Evolutionary conservation across 164 flowering plant species (phyloP), one percentile per base, ranked within the genome.

Genomic region (Akebia trifoliata): DNA sequence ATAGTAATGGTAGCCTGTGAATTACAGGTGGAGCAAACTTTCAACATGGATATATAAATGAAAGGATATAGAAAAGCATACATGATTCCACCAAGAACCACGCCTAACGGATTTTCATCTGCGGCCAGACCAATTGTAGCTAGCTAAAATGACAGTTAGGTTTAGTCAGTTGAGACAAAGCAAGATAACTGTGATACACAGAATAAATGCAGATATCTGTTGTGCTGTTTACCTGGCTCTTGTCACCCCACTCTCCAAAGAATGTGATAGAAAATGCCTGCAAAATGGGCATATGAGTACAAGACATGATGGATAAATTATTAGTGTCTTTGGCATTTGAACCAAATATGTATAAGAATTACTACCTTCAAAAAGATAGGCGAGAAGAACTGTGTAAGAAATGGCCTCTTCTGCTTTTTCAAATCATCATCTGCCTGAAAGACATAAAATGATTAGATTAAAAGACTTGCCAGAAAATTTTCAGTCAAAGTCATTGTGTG

Each of bases 171-270:
- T 37, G 56, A 31, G 38, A 35, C 6, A 36, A 65, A 49, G 38
- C 51, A n/a, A n/a, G n/a, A n/a, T n/a, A n/a, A n/a, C n/a, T n/a
- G n/a, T n/a, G n/a, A n/a, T n/a, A n/a, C n/a, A 15, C 43, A 63
- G 20, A 63, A 38, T 4, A 43, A 14, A 36, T 18, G 24, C 29
- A 35, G 20, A 20, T 20, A 48, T 15, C n/a, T 12, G 40, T 18
- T 37, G 8, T 37, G 46, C 43, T 56, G 29, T 62, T 66, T 70
- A 90, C 99, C 86, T 94, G 99, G 75, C 99, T 94, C 74, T 82
- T 94, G 75, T 94, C 99, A 72, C 99, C 99, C 95, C 91, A 94
- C 72, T 94, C 99, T 45, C 99, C 99, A 67, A 94, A 94, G 64
- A 94, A 94, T 6, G 88, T 94, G 54, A 94, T 83, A 8, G 99